phyloP scores from a whole-genome alignment of 2,329 filamentous ascomycete genomes.

The Aspergillus latus region DNA sequence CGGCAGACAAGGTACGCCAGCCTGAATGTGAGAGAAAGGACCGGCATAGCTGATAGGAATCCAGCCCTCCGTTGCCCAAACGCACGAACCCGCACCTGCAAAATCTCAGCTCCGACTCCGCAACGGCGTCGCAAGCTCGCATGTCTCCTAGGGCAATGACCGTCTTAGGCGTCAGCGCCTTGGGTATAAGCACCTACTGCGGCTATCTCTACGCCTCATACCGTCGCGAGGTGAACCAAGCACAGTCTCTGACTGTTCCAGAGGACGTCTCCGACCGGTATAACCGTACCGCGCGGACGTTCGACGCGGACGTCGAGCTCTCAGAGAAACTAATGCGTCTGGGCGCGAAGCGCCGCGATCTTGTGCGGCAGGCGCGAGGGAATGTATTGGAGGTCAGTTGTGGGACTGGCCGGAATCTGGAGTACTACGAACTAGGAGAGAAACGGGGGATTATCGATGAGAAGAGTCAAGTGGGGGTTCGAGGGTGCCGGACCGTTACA shows the following conservation, averaged over 20 bases:
- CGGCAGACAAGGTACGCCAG: background rate
- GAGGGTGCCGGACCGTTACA: conserved; percentile 44
- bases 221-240: conserved; percentile 34
- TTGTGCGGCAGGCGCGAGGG: conserved; percentile 45
- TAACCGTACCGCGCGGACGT: conserved; percentile 43
- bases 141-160: conserved; percentile 39
- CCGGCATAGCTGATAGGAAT: conserved; percentile 8
- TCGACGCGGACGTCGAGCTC: conserved; percentile 48
- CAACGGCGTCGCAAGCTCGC: conserved; percentile 8
- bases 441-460: conserved; percentile 31
- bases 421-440: conserved; percentile 46
- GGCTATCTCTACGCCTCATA: conserved; percentile 47
- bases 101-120: conserved; percentile 22
- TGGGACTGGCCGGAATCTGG: conserved; percentile 51
- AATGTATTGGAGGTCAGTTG: conserved; percentile 52
- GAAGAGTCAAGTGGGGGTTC: conserved; percentile 30
- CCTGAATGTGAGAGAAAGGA: background rate
- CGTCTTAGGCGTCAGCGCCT: conserved; percentile 39
- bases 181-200: conserved; percentile 45
- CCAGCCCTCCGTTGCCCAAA: conserved; percentile 23
- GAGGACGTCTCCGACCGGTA: conserved; percentile 50
- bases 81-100: conserved; percentile 26
- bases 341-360: conserved; percentile 40
- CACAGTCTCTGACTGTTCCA: conserved; percentile 35
- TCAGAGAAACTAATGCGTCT: conserved; percentile 46